A percentile compares a stretch with the other conserved stretches of the same genome.
These are phyloP conservation scores for Clohesyomyces aquaticus DNA, from an alignment of 495 filamentous ascomycete genomes.

Conservation along the genomic window DNA sequence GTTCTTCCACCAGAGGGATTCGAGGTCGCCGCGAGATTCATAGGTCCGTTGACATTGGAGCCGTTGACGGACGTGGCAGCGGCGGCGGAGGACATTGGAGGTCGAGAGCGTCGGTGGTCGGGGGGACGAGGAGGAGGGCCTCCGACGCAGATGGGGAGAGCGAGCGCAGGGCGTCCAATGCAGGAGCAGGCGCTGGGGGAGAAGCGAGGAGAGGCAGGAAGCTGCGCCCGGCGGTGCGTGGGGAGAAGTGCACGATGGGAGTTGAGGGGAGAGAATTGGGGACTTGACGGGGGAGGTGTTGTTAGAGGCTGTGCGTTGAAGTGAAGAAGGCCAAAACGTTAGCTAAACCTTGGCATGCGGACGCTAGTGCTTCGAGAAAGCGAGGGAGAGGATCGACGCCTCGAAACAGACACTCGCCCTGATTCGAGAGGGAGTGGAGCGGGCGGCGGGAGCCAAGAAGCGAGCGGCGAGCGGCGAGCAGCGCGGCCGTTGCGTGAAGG, in stretches of 20 bases:
- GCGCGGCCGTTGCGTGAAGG: neutral
- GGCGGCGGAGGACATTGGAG: conserved; percentile 61
- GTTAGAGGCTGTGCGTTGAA: conserved; percentile 28
- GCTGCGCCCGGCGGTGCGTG: conserved; percentile 16
- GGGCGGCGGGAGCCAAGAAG: neutral
- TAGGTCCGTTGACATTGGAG: conserved; percentile 50
- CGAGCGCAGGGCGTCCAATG: conserved; percentile 22
- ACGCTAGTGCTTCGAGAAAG: conserved; percentile 8
- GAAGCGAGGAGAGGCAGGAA: conserved; percentile 1
- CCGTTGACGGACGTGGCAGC: conserved; percentile 56
- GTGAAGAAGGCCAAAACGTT: conserved; percentile 17
- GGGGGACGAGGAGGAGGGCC: conserved; percentile 31
- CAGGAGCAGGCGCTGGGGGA: conserved; percentile 6
- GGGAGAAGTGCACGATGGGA: neutral
- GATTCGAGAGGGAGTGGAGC: neutral
- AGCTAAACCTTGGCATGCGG: conserved; percentile 7
- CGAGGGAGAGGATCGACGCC: conserved; percentile 5
- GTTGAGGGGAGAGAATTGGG: conserved; percentile 6
- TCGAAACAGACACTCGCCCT: conserved; percentile 1
- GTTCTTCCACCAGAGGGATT: conserved; percentile 50
- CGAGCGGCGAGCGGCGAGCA: neutral
- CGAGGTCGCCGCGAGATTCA: conserved; percentile 37
- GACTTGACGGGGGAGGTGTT: conserved; percentile 12
- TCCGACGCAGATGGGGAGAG: conserved; percentile 20
- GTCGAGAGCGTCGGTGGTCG: conserved; percentile 22